phyloP scores from a whole-genome alignment of 345 rosid species.

The Aquilaria sinensis region DNA sequence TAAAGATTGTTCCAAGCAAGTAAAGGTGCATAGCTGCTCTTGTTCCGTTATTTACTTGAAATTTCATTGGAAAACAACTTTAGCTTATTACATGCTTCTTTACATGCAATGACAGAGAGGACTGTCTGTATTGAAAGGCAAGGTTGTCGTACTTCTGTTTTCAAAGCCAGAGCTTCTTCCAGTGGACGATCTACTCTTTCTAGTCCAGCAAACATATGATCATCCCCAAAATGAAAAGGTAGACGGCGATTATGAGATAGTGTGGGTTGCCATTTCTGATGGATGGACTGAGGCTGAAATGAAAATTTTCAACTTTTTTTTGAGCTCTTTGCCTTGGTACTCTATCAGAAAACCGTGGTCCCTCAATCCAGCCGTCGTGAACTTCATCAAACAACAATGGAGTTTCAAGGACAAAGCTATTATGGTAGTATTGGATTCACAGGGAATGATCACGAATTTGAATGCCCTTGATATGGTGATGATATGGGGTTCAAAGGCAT shows the following conservation, averaged over 20 bases:
- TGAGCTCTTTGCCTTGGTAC: slow-evolving; percentile 57
- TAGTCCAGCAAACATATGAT: slow-evolving; percentile 53
- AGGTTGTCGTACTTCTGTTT: slow-evolving; percentile 50
- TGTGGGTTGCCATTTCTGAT: slow-evolving; percentile 61
- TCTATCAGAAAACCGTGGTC: slow-evolving; percentile 48
- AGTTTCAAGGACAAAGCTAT: slow-evolving; percentile 34
- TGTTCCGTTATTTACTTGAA: slow-evolving; percentile 8
- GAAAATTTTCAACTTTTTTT: slow-evolving; percentile 31
- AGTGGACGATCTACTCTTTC: slow-evolving; percentile 44
- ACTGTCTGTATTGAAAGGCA: slow-evolving; percentile 48
- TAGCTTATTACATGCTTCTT: neutral
- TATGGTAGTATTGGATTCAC: slow-evolving; percentile 51
- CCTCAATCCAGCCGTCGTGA: slow-evolving; percentile 38
- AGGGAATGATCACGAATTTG: slow-evolving; percentile 44
- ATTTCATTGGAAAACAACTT: neutral
- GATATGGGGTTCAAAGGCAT: slow-evolving; percentile 72
- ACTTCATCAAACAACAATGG: slow-evolving; percentile 53
- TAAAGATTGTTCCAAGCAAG: slow-evolving; percentile 41
- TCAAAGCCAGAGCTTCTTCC: slow-evolving; percentile 52
- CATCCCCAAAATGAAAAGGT: slow-evolving; percentile 29
- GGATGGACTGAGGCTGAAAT: slow-evolving; percentile 50
- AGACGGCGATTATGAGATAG: slow-evolving; percentile 36
- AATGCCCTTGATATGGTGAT: slow-evolving; percentile 68
- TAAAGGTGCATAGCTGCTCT: slow-evolving; percentile 24
- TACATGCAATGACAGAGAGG: slow-evolving; percentile 6